phyloP scores from a whole-genome alignment of 2,329 filamentous ascomycete species.

The Westerdykella ornata region DNA sequence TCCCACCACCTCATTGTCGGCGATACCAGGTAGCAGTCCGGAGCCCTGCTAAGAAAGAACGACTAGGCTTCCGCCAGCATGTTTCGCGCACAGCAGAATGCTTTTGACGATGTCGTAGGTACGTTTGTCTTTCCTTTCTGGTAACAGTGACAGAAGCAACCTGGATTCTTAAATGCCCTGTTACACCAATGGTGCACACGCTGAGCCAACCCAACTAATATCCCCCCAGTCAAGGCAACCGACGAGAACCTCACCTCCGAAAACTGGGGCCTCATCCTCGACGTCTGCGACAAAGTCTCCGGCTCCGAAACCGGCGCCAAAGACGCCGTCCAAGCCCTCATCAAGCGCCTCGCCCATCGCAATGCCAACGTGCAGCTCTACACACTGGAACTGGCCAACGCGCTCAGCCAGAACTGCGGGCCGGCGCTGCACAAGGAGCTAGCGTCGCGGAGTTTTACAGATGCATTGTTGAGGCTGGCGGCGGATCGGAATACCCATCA shows the following conservation, averaged over 20 bases:
- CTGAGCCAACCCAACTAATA: slow-evolving; percentile 18
- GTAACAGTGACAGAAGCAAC: neutral
- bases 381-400: slow-evolving; percentile 83
- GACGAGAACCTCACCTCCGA: slow-evolving; percentile 93
- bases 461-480: slow-evolving; percentile 82
- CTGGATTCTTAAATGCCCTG: neutral
- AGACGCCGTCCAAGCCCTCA: slow-evolving; percentile 81
- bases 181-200: neutral
- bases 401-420: slow-evolving; percentile 87
- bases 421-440: slow-evolving; percentile 81
- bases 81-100: slow-evolving; percentile 55
- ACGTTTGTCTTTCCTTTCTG: slow-evolving; percentile 24
- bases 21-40: too few species aligned
- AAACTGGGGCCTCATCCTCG: slow-evolving; percentile 66
- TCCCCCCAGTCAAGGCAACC: slow-evolving; percentile 64
- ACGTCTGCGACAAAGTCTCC: slow-evolving; percentile 55
- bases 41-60: neutral
- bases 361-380: slow-evolving; percentile 97
- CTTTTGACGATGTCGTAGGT: slow-evolving; percentile 65
- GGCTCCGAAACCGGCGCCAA: slow-evolving; percentile 56
- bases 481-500: slow-evolving; percentile 92
- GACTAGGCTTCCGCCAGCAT: slow-evolving; percentile 23
- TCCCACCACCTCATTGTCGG: too few species aligned
- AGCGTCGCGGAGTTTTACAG: slow-evolving; percentile 86
- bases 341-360: slow-evolving; percentile 83